Conservation (phyloP, 352 stramenopile genomes). For the Globisporangium cederbergense region DNA sequence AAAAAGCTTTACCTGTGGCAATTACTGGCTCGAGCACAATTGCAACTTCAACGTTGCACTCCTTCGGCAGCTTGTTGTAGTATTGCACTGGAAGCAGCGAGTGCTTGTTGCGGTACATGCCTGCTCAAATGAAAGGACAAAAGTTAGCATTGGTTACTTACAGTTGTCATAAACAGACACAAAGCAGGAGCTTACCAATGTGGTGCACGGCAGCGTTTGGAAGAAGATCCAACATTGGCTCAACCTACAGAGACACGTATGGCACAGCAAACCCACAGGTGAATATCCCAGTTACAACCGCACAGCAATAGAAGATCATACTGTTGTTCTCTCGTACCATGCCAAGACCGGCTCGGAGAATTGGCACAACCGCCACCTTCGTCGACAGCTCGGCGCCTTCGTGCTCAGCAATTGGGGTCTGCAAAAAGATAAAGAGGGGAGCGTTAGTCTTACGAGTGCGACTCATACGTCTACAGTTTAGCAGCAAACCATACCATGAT, state of each 20-base stretch:
- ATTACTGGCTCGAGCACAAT: conserved; percentile 98
- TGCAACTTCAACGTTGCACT: conserved; percentile 90
- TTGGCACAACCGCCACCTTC: conserved; percentile 94
- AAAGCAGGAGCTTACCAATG: conserved; percentile 86
- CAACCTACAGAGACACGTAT: conserved; percentile 67
- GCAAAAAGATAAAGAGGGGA: neutral
- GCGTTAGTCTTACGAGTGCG: too few relatives aligned
- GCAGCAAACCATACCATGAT: conserved; percentile 46
- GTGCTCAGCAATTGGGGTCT: conserved; percentile 76
- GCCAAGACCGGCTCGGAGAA: conserved; percentile 91
- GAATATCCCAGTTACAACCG: neutral
- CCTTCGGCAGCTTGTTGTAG: conserved; percentile 98
- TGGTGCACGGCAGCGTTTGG: conserved; percentile 96
- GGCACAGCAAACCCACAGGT: conserved; percentile 6
- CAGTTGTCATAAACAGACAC: too few relatives aligned
- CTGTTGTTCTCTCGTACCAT: conserved; percentile 40
- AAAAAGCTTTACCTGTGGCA: conserved; percentile 69
- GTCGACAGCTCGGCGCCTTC: conserved; percentile 88
- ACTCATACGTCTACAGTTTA: neutral
- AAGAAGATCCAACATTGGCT: conserved; percentile 96
- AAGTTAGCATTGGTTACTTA: neutral
- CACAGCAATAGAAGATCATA: neutral
- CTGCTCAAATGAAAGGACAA: conserved; percentile 15
- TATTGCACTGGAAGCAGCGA: conserved; percentile 96
- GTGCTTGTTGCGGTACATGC: conserved; percentile 90